Conservation (phyloP, 2,329 filamentous ascomycete genomes). For the Monosporascus sp. region DNA sequence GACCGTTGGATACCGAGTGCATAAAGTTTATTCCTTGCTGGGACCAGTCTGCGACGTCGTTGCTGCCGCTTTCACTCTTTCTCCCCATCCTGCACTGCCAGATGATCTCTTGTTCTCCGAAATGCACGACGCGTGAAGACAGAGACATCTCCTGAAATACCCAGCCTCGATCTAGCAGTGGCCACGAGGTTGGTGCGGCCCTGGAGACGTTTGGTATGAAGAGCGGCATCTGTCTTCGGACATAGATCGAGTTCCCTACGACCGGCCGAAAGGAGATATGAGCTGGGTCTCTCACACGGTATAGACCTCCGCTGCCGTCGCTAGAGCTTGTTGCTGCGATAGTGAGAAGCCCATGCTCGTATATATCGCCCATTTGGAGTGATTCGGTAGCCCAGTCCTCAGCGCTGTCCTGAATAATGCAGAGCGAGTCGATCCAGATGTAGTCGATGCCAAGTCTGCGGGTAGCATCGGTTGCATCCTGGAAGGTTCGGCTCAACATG, state of each 20-base stretch:
- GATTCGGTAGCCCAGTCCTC: conserved; percentile 8
- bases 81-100: conserved; percentile 12
- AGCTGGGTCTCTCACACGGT: conserved; percentile 1
- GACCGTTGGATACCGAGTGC: neutral
- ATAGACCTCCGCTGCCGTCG: conserved; percentile 6
- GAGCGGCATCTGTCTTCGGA: neutral
- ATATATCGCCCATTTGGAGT: conserved; percentile 5
- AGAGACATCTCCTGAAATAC: conserved; percentile 18
- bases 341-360: conserved; percentile 4
- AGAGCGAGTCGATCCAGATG: conserved; percentile 1
- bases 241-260: neutral
- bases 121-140: conserved; percentile 13
- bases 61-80: conserved; percentile 7
- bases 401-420: no score
- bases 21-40: neutral
- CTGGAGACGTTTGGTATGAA: neutral
- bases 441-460: conserved; percentile 5
- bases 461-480: conserved; percentile 6
- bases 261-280: neutral
- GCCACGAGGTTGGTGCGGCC: neutral
- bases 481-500: conserved; percentile 5
- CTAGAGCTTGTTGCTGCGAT: conserved; percentile 6
- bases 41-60: conserved; percentile 2
- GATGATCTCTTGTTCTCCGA: conserved; percentile 10
- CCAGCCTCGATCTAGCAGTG: conserved; percentile 14